Evolutionary conservation across 75 land plant genomes (phyloP), one percentile per base, ranked within the genome.

Genomic region (Chamaecyparis obtusa): DNA sequence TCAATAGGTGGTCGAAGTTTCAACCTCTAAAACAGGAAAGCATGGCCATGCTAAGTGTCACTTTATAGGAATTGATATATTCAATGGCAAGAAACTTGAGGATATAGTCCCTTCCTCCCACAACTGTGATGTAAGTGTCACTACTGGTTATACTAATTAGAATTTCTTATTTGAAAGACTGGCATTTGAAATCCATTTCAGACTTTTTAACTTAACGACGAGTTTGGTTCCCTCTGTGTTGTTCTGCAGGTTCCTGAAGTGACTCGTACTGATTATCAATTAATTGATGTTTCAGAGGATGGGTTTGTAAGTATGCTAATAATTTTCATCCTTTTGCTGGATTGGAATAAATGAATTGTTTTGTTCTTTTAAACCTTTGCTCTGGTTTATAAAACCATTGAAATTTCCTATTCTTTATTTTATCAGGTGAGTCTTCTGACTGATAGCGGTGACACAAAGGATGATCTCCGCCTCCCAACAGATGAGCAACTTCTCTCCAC

Each of bases 11-110:
- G 95, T 96, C 14, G 97, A 96, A 84, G 96, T 95, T 77, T 95
- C 97, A 0, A 95, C 97, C 24, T 96, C 96, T 33, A 94, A 95
- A 88, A 95, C 97, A 82, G 97, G 97, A 15, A 95, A 95, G 96
- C 97, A 95, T 84, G 96, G 97, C 43, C 96, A 96, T 89, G 97
- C 97, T 37, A 96, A 96, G 87, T 96, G 97, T 72, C 97, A 96
- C 91, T 96, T 96, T 87, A 95, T 96, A 44, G 97, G 83, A 27
- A 96, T 96, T 87, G 97, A 96, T 83, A 95, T 96, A 44, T 96
- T 96, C 89, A 96, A 87, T 69, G 93, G 91, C 5, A 95, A 96
- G 87, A 96, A 95, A 91, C 95, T 95, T 36, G 97, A 95, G 85
- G 97, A 95, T 92, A 95, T 95, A 72, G 97, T 95, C 67, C 97